Evolutionary conservation across 495 filamentous ascomycete genomes (phyloP).

Genomic region (Aspergillus heteromorphus): DNA sequence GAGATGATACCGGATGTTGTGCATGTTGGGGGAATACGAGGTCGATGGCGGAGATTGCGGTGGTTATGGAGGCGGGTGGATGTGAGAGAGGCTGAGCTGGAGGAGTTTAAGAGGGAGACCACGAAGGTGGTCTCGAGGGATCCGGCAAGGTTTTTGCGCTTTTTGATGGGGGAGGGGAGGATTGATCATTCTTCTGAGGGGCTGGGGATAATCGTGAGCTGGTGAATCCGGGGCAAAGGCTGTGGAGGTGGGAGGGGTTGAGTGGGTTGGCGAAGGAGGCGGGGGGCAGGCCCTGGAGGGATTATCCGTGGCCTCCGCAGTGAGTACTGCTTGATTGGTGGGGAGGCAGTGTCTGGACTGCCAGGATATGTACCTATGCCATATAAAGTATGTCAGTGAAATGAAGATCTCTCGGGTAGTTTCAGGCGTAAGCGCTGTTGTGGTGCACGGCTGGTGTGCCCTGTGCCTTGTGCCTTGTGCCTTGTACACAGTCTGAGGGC

Average conservation of each 20-base stretch:
- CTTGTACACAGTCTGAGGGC: too few relatives aligned
- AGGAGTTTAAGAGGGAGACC: conserved; percentile 9
- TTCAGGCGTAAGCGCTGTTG: neutral
- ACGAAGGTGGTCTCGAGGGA: conserved; percentile 8
- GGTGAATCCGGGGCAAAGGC: conserved; percentile 5
- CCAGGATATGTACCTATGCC: too few relatives aligned
- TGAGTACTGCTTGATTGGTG: neutral
- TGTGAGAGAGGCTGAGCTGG: conserved; percentile 11
- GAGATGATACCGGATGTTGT: conserved; percentile 16
- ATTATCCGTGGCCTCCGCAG: conserved; percentile 15
- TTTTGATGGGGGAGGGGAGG: conserved; percentile 22
- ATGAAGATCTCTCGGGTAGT: neutral
- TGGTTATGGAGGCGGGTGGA: conserved; percentile 17
- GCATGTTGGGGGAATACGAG: conserved; percentile 22
- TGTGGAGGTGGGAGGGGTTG: conserved; percentile 21
- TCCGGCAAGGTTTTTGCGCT: conserved; percentile 19
- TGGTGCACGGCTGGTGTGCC: too few relatives aligned
- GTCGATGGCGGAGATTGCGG: conserved; percentile 15
- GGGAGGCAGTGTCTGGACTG: neutral
- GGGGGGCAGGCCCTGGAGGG: conserved; percentile 15
- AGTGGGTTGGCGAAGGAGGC: conserved; percentile 15
- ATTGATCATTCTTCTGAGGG: conserved; percentile 18
- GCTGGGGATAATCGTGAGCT: conserved; percentile 16
- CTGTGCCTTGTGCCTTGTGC: too few relatives aligned
- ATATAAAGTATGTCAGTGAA: too few relatives aligned